Conservation (phyloP, 2,329 filamentous ascomycete species). For the Dactylellina cionopaga region DNA sequence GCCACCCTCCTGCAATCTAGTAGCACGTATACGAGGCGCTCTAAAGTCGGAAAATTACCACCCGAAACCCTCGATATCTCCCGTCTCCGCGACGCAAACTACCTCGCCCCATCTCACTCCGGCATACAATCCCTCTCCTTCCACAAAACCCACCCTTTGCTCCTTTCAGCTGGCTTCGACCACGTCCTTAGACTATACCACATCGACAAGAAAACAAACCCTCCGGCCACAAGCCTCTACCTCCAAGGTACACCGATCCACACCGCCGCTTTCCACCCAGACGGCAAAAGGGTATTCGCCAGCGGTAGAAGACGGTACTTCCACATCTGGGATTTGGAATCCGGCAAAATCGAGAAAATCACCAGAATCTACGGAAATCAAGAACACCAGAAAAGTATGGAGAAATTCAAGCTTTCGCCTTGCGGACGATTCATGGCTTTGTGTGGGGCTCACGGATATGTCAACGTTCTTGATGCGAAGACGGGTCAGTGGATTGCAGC, state of each 20-base stretch:
- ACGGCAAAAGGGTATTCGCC: slow-evolving; percentile 83
- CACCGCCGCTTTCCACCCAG: slow-evolving; percentile 79
- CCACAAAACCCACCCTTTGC: slow-evolving; percentile 86
- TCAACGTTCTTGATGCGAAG: slow-evolving; percentile 82
- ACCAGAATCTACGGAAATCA: slow-evolving; percentile 79
- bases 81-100: slow-evolving; percentile 81
- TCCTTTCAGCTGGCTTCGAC: slow-evolving; percentile 87
- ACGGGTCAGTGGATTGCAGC: slow-evolving; percentile 90
- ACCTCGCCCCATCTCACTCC: slow-evolving; percentile 69
- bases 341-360: slow-evolving; percentile 84
- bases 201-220: slow-evolving; percentile 77
- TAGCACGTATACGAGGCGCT: slow-evolving; percentile 70
- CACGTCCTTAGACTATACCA: slow-evolving; percentile 90
- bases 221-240: slow-evolving; percentile 88
- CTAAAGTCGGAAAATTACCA: slow-evolving; percentile 76
- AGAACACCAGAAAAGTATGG: slow-evolving; percentile 79
- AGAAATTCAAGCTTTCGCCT: slow-evolving; percentile 85
- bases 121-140: slow-evolving; percentile 82
- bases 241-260: slow-evolving; percentile 84
- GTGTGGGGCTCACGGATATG: slow-evolving; percentile 78
- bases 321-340: slow-evolving; percentile 89
- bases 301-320: slow-evolving; percentile 90
- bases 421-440: slow-evolving; percentile 87
- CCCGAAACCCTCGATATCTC: slow-evolving; percentile 92
- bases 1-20: slow-evolving; percentile 79